These are phyloP conservation scores for Gleditsia sinensis DNA, from an alignment of 306 rosid species.

Conservation along the genomic window DNA sequence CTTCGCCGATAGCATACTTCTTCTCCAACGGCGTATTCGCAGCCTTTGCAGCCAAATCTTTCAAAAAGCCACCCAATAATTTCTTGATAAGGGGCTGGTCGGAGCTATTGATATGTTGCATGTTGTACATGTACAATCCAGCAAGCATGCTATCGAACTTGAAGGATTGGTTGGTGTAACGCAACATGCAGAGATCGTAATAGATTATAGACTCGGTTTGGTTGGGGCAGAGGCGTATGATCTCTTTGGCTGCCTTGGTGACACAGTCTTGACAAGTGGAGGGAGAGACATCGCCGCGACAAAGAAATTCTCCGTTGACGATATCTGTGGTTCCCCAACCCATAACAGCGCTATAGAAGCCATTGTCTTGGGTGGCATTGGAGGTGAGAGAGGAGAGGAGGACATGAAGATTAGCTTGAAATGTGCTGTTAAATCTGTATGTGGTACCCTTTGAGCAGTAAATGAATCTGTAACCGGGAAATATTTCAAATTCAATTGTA, in stretches of 20 bases:
- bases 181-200: not conserved
- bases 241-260: not conserved
- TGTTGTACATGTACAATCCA: too few relatives aligned
- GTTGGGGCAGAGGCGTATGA: not conserved
- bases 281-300: constrained; percentile 19
- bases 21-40: not conserved
- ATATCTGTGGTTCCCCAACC: not conserved
- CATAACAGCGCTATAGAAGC: not conserved
- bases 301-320: constrained; percentile 6
- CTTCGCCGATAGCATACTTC: not conserved
- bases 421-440: not conserved
- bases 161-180: not conserved
- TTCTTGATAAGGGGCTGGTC: not conserved
- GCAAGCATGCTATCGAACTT: not conserved
- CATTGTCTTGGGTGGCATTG: not conserved
- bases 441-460: too few relatives aligned
- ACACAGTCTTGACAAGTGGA: constrained; percentile 2
- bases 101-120: too few relatives aligned
- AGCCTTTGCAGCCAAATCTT: not conserved
- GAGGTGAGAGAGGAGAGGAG: constrained; percentile 14
- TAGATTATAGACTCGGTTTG: not conserved
- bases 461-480: too few relatives aligned
- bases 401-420: constrained; percentile 4
- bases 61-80: not conserved
- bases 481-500: too few relatives aligned